Evolutionary conservation across 768 basidiomycete species (phyloP).

Genomic region (Phaeotremella fagi): DNA sequence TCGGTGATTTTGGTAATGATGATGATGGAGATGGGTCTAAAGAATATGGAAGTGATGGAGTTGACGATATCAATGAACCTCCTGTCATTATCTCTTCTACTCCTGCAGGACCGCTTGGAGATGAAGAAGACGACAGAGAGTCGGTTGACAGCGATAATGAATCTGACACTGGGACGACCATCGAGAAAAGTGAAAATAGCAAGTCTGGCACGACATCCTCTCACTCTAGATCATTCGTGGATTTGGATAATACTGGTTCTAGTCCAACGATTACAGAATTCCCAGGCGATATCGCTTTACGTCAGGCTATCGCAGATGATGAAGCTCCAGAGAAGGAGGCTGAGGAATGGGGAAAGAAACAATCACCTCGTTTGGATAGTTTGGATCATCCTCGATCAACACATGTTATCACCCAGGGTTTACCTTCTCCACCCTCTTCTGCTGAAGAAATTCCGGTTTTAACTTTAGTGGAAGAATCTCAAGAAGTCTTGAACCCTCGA

Average conservation of each 20-base stretch:
- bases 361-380: not conserved
- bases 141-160: no score
- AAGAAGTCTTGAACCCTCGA: not conserved
- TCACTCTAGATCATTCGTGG: conserved; percentile 11
- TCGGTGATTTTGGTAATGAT: conserved; percentile 20
- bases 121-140: not conserved
- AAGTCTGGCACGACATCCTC: no score
- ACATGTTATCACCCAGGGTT: conserved; percentile 14
- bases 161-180: no score
- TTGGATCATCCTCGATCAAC: not conserved
- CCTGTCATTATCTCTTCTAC: conserved; percentile 2
- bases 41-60: not conserved
- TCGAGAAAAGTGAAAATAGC: no score
- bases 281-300: conserved; percentile 13
- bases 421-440: conserved; percentile 12
- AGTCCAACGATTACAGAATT: conserved; percentile 9
- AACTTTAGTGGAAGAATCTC: no score
- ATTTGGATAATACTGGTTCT: conserved; percentile 9
- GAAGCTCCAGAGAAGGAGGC: conserved; percentile 6
- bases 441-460: conserved; percentile 1
- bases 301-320: conserved; percentile 19
- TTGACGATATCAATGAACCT: conserved; percentile 4
- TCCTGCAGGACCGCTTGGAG: not conserved
- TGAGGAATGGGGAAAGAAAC: not conserved
- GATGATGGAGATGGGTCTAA: not conserved